Base-by-base conservation (phyloP, 306 rosid species). In the Inga oerstediana region DNA sequence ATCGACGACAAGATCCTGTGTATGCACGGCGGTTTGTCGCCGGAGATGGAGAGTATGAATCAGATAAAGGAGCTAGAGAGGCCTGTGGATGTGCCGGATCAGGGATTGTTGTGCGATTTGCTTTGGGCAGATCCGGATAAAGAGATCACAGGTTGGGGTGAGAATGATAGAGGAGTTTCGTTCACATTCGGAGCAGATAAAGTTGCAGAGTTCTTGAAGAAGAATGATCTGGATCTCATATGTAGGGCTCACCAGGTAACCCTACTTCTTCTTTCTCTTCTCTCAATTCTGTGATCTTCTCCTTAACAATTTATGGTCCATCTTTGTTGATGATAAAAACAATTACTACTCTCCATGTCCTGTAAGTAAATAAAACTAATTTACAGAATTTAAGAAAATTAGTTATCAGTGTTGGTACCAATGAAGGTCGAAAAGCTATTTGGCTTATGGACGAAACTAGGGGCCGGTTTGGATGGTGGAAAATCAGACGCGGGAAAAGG, bases 1-100 rank as follows among this genome's bases (percentile, higher is more conserved):
- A 86, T 95, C 2, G 98, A 95, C 20, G 95, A 93, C 85, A 95
- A 93, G 80, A 95, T 95, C 68, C 59, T 95, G 4, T 95, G 98
- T 72, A 93, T 93, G 98, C 98, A 95, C 19, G 98, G 98, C 0
- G 98, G 98, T 0, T 89, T 95, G 10, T 95, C 98, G 2, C 98
- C 98, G 0, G 98, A 89, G 8, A 85, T 95, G 86, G 87, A 88
- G 4, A 91, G 65, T 58, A 82, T 93, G 76, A 80, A 91, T 44
- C 92, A 92, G 78, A 87, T 95, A 45, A 87, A 86, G 72, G 93
- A 89, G 3, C 91, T 95, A 27, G 84, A 92, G 54, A 89, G 98
- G 84, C 98, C 98, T 0, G 46, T 90, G 16, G 98, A 95, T 11
- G 98, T 95, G 56, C 98, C 98, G 0, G 98, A 95, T 49, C 97